Evolutionary conservation across 805 yeast genomes (phyloP).

Genomic region (Teunomyces atbi): DNA sequence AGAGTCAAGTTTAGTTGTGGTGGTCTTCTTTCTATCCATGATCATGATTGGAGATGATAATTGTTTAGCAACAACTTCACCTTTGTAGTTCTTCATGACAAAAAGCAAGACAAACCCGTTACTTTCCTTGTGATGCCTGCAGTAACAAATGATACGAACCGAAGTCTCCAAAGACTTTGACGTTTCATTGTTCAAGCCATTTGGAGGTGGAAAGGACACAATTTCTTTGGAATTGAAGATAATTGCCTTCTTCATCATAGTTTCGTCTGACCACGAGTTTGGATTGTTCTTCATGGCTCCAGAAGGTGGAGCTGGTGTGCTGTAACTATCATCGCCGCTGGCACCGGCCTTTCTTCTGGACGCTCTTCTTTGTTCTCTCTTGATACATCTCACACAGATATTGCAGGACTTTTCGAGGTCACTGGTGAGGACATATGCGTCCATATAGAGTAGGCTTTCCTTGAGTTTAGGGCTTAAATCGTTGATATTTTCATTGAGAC

Average conservation of each 20-base stretch:
- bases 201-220: conserved; percentile 66
- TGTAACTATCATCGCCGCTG: conserved; percentile 8
- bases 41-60: conserved; percentile 78
- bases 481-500: conserved; percentile 53
- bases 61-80: conserved; percentile 67
- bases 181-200: conserved; percentile 32
- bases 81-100: conserved; percentile 59
- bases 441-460: conserved; percentile 62
- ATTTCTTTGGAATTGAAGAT: conserved; percentile 91
- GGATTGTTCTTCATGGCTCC: conserved; percentile 50
- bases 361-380: conserved; percentile 92
- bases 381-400: conserved; percentile 85
- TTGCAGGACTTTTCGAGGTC: conserved; percentile 51
- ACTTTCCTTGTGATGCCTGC: conserved; percentile 91
- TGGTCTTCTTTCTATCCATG: conserved; percentile 86
- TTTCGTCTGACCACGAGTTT: conserved; percentile 73
- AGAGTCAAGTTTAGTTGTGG: conserved; percentile 22
- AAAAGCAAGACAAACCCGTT: conserved; percentile 77
- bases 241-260: conserved; percentile 74
- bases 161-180: conserved; percentile 46
- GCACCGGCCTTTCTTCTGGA: conserved; percentile 80
- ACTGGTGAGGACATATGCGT: conserved; percentile 75
- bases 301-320: conserved; percentile 11
- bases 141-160: conserved; percentile 89
- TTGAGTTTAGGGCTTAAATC: conserved; percentile 40